phyloP scores from a whole-genome alignment of 495 filamentous ascomycete species.

The Podospora conica region DNA sequence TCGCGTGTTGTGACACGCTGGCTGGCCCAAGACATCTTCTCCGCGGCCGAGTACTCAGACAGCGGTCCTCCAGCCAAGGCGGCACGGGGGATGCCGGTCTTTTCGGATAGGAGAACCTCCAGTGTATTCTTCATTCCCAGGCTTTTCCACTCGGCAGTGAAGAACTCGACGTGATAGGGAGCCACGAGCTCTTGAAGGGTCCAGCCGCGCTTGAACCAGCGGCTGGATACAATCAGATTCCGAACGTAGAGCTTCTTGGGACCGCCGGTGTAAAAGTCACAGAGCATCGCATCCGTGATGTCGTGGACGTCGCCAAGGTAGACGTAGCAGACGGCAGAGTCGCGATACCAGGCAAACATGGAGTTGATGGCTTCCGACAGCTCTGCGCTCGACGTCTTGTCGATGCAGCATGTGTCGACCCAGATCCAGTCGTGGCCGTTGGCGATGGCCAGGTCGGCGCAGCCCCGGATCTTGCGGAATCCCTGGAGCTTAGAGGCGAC shows the following conservation, averaged over 20 bases:
- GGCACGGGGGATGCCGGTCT: neutral
- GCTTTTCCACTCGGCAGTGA: neutral
- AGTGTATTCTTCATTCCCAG: neutral
- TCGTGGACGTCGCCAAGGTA: constrained; percentile 19
- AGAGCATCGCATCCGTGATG: neutral
- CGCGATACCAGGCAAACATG: constrained; percentile 39
- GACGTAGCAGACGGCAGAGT: constrained; percentile 27
- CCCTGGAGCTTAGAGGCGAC: constrained; percentile 4
- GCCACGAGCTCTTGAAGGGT: constrained; percentile 3
- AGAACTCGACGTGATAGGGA: neutral
- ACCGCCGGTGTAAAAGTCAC: neutral
- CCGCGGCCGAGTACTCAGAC: neutral
- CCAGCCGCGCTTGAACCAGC: constrained; percentile 27
- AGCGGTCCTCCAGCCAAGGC: neutral
- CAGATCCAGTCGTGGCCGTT: constrained; percentile 30
- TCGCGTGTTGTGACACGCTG: neutral
- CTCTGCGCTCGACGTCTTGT: constrained; percentile 30
- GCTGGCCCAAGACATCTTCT: constrained; percentile 1
- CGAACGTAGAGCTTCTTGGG: neutral
- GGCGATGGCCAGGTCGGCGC: constrained; percentile 1
- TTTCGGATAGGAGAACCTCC: neutral
- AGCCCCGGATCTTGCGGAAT: constrained; percentile 11
- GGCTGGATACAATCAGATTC: neutral
- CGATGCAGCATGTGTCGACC: constrained; percentile 40
- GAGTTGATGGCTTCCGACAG: constrained; percentile 40